Percentiles rank a stretch among this genome's conserved stretches.
phyloP scores from a whole-genome alignment of 495 filamentous ascomycete species.

The Aspergillus cavernicola region DNA sequence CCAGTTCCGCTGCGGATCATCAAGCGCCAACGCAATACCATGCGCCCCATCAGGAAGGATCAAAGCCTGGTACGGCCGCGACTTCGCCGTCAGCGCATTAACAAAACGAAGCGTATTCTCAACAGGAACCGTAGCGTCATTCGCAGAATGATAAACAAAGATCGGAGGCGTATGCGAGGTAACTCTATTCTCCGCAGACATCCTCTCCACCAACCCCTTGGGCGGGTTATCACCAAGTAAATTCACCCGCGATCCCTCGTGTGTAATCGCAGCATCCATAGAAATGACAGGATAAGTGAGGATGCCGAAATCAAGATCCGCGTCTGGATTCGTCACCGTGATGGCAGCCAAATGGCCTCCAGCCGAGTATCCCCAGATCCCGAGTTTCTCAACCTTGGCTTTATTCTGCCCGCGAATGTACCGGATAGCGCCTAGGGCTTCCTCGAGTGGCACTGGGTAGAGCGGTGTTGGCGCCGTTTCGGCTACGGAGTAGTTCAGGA shows the following conservation, averaged over 20 bases:
- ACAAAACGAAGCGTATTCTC: neutral
- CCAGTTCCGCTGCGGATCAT: constrained; percentile 2
- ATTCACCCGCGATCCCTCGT: neutral
- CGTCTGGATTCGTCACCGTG: neutral
- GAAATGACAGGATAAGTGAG: neutral
- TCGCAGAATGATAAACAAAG: constrained; percentile 1
- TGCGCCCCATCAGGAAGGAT: neutral
- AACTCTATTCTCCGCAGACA: constrained; percentile 1
- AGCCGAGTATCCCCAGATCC: constrained; percentile 5
- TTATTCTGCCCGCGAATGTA: neutral
- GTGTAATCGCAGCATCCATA: neutral
- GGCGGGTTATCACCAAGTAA: neutral
- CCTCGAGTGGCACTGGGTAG: neutral
- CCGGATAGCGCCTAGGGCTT: neutral
- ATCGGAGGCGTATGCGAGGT: neutral
- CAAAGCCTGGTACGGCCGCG: neutral
- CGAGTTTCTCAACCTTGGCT: neutral
- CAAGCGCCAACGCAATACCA: neutral
- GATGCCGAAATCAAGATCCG: constrained; percentile 1
- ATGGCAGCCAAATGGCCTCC: neutral
- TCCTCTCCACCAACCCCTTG: neutral
- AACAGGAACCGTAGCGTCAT: constrained; percentile 1
- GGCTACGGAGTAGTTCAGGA: neutral
- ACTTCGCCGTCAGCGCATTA: neutral
- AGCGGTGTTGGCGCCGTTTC: neutral